Evolutionary conservation across 148 eudicot genomes (phyloP), one percentile per base, ranked within the genome.

Genomic region (Suaeda aralocaspica): DNA sequence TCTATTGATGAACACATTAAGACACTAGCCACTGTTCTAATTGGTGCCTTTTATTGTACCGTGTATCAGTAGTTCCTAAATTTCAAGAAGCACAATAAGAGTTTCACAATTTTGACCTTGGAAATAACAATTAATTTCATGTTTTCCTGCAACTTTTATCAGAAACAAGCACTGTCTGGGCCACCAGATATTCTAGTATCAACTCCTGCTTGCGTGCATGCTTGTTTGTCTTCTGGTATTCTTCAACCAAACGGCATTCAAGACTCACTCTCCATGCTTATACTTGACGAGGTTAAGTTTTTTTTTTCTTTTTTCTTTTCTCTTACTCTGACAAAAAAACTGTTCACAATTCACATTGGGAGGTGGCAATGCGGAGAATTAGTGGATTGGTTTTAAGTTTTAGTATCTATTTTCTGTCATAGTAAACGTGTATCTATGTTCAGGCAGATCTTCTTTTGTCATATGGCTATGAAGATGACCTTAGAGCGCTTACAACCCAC

Each of bases 401-500:
- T 42, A 11, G 16, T 14, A n/a, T 11, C 18, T 25, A 6, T 31
- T 41, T 24, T 36, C 5, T 58, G 7, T 18, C 10, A 12, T 67
- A 58, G 66, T 28, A 28, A 39, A 64, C 62, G 49, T 53, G 11
- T 69, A 4, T 69, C 29, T 75, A 21, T 71, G 73, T 75, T 75
- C 89, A 94, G 99, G 97, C 96, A 63, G 99, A 94, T 85, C 97
- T 94, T 80, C 88, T 94, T 51, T 79, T 94, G 81, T 84, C 96
- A 39, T 89, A 89, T 81, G 97, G 99, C 19, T 88, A 89, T 77
- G 97, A 89, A 77, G 90, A 89, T 61, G 97, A 94, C 76, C 67
- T 94, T 45, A 89, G 76, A 80, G 86, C 92, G 69, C 84, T 94
- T 66, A 85, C 89, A 6, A 66, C 79, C 72, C 93, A 94, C 75